Base-by-base conservation (phyloP, 2,329 filamentous ascomycete genomes). In the Botrytis squamosa region DNA sequence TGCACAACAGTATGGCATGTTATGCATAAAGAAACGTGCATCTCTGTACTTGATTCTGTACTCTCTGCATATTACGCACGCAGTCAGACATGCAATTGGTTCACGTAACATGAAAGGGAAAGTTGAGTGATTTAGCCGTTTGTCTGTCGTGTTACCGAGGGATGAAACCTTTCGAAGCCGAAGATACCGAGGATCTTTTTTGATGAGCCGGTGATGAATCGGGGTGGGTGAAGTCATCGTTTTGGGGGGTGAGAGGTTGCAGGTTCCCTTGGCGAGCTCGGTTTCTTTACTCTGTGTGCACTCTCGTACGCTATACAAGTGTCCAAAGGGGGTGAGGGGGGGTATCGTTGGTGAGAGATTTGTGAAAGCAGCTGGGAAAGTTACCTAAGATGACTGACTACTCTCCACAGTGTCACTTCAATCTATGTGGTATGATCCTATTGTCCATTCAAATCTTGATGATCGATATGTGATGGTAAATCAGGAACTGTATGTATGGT, bases 11-110 rank as follows among this genome's bases (percentile, higher is more conserved):
- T 46, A 67, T 67, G 16, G 64, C 64, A 67, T 67, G 64, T 52
- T 67, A 38, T 67, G 64, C 33, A 52, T 67, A n/a, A n/a, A 67
- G 42, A 40, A 55, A 55, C 46, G 46, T 55, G 65, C 46, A 55
- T 68, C 46, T 63, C 49, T 66, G 29, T 66, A 18, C 64, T 66
- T 66, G 64, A 52, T 66, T 66, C 64, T 49, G 64, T 66, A 36
- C 64, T 36, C 33, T 55, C 29, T 55, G 65, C 65, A 55, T 68
- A 68, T 40, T 18, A 40, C 65, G 65, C 65, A 67, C 46, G 64
- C 65, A 29, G 33, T 40, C 65, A 55, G 46, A 55, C 36, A 40
- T n/a, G 64, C 64, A 46, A 46, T 25, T 49, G 46, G 46, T 67
- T 55, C 64, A 55, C 46, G 46, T 52, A 67, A 40, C 46, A 64